Evolutionary conservation across 1,139 yeast species (phyloP).

Genomic region (Arxiozyma telluris): DNA sequence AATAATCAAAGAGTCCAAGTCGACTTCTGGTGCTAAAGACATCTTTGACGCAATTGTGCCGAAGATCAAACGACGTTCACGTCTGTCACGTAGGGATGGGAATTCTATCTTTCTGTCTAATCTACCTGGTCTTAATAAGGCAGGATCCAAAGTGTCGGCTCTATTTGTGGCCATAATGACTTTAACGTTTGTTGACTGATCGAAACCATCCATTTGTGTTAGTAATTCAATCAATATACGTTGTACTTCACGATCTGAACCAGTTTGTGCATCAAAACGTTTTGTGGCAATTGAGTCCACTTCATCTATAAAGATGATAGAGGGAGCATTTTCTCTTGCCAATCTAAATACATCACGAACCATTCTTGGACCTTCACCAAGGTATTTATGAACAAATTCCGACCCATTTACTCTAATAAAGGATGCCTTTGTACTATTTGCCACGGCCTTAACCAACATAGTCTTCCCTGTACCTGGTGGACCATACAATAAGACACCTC

Average conservation of each 20-base stretch:
- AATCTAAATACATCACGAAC: conserved; percentile 95
- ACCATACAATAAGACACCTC: conserved; percentile 94
- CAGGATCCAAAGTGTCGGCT: conserved; percentile 97
- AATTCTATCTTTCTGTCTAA: conserved; percentile 97
- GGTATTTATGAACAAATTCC: conserved; percentile 93
- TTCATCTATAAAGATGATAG: conserved; percentile 95
- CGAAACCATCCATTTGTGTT: conserved; percentile 99
- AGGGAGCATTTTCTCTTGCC: conserved; percentile 95
- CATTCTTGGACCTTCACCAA: conserved; percentile 99
- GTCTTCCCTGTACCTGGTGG: conserved; percentile 99
- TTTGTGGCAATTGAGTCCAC: conserved; percentile 98
- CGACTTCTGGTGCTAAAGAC: conserved; percentile 97
- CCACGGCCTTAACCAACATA: conserved; percentile 97
- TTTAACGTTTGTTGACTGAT: conserved; percentile 88
- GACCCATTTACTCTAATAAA: conserved; percentile 96
- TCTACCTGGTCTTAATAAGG: conserved; percentile 94
- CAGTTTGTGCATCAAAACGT: conserved; percentile 98
- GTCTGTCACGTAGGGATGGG: conserved; percentile 89
- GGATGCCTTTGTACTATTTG: conserved; percentile 90
- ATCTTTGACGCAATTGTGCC: conserved; percentile 93
- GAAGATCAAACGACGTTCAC: conserved; percentile 94
- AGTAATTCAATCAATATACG: conserved; percentile 91
- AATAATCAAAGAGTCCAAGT: conserved; percentile 84
- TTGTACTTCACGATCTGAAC: conserved; percentile 99
- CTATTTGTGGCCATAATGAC: conserved; percentile 99